Evolutionary conservation across 148 eudicot genomes (phyloP).

Genomic region (Mesembryanthemum crystallinum): DNA sequence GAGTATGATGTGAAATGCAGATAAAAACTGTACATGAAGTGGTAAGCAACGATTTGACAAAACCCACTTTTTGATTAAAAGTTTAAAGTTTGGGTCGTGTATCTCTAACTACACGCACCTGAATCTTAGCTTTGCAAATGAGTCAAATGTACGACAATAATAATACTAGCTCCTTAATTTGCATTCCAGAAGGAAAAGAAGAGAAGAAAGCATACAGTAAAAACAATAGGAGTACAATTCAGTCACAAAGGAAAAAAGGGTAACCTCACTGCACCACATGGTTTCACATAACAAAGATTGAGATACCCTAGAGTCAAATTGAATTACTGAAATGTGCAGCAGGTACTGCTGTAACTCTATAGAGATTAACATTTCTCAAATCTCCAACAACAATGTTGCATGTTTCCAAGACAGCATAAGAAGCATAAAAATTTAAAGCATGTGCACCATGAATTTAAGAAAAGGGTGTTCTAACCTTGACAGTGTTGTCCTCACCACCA

Average conservation of each 20-base stretch:
- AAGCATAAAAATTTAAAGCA: not conserved
- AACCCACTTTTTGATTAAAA: too few relatives aligned
- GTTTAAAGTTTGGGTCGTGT: too few relatives aligned
- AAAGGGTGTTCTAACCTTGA: slow-evolving; percentile 58
- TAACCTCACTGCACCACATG: not conserved
- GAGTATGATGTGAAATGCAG: too few relatives aligned
- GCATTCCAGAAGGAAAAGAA: not conserved
- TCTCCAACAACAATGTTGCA: not conserved
- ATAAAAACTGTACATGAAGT: too few relatives aligned
- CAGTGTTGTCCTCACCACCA: slow-evolving; percentile 97
- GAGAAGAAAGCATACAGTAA: not conserved
- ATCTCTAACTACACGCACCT: too few relatives aligned
- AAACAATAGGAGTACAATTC: not conserved
- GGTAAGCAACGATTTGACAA: too few relatives aligned
- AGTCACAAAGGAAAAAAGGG: not conserved
- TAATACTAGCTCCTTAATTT: not conserved
- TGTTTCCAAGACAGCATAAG: not conserved
- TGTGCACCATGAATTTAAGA: not conserved
- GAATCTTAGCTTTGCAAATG: not conserved
- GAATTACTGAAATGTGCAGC: not conserved
- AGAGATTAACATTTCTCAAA: not conserved
- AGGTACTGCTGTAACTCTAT: not conserved
- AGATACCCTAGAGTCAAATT: not conserved
- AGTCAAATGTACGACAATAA: not conserved
- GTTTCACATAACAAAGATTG: not conserved